Evolutionary conservation across 2,329 filamentous ascomycete genomes (phyloP).

Genomic region (Teratosphaeria destructans): DNA sequence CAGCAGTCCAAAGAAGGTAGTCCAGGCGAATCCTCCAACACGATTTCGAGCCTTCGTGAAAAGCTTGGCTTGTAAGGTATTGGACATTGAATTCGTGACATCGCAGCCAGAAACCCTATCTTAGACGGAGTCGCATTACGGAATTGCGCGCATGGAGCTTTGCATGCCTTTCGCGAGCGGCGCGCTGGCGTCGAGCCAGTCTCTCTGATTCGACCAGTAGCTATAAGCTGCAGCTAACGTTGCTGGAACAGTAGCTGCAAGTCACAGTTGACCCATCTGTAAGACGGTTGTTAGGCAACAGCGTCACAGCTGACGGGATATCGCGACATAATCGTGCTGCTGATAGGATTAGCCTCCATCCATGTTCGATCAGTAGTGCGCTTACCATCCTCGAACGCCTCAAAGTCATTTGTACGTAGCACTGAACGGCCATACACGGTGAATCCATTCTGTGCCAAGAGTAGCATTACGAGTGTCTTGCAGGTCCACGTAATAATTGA

Average conservation of each 20-base stretch:
- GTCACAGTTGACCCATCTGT: background rate
- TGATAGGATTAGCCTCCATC: background rate
- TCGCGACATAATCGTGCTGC: background rate
- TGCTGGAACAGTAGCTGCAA: background rate
- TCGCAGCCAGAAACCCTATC: background rate
- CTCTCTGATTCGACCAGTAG: background rate
- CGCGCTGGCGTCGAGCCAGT: background rate
- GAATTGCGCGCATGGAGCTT: background rate
- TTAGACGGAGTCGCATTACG: background rate
- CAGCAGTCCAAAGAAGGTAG: background rate
- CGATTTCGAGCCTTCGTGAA: background rate
- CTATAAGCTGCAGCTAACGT: background rate
- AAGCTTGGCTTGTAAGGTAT: background rate
- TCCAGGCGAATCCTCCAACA: background rate
- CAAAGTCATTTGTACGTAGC: no score
- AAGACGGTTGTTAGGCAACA: background rate
- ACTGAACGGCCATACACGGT: no score
- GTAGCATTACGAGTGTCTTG: background rate
- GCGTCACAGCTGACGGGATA: no score
- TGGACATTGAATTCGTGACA: background rate
- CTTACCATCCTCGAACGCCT: background rate
- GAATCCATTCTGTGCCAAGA: no score
- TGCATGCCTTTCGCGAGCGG: background rate
- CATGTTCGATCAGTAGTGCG: background rate
- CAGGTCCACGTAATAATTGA: background rate